These are phyloP conservation scores for Diatrype stigma DNA, from an alignment of 2,329 filamentous ascomycete genomes.

Conservation along the genomic window DNA sequence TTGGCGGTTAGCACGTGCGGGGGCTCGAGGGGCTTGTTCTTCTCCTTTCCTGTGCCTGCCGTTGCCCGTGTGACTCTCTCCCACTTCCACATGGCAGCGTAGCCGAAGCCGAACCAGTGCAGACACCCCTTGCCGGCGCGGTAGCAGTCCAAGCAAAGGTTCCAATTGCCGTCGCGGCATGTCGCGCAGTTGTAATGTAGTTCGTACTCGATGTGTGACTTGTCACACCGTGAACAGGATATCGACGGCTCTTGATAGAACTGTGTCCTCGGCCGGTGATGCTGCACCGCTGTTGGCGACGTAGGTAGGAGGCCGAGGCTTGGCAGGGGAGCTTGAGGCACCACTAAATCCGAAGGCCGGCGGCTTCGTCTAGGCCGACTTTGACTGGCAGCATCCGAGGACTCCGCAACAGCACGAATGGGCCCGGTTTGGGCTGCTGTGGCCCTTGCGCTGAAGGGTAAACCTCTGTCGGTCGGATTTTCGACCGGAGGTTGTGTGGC, in stretches of 20 bases:
- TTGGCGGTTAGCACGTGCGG: slow-evolving; percentile 57
- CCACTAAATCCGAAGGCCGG: slow-evolving; percentile 37
- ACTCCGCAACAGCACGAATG: slow-evolving; percentile 8
- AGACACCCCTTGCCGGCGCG: slow-evolving; percentile 70
- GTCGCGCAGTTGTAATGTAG: slow-evolving; percentile 77
- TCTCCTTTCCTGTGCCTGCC: slow-evolving; percentile 25
- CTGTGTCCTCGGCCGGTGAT: slow-evolving; percentile 41
- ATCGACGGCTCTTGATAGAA: slow-evolving; percentile 68
- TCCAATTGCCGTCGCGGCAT: slow-evolving; percentile 69
- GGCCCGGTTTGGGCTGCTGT: slow-evolving; percentile 16
- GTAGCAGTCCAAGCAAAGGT: slow-evolving; percentile 80
- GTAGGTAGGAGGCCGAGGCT: slow-evolving; percentile 27
- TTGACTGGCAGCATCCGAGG: slow-evolving; percentile 15
- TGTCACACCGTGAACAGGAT: slow-evolving; percentile 67
- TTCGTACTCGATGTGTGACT: slow-evolving; percentile 73
- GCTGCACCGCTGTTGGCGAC: slow-evolving; percentile 23
- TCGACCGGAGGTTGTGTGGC: slow-evolving; percentile 15
- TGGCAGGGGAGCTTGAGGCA: slow-evolving; percentile 27
- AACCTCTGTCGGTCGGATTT: slow-evolving; percentile 19
- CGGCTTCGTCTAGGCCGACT: slow-evolving; percentile 22
- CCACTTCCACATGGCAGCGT: slow-evolving; percentile 65
- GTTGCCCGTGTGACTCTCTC: slow-evolving; percentile 42
- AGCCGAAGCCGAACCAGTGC: slow-evolving; percentile 85
- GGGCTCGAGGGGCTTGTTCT: slow-evolving; percentile 28
- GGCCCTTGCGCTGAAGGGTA: slow-evolving; percentile 35